Evolutionary conservation across 495 filamentous ascomycete species (phyloP).

Genomic region (Xylaria nigripes): DNA sequence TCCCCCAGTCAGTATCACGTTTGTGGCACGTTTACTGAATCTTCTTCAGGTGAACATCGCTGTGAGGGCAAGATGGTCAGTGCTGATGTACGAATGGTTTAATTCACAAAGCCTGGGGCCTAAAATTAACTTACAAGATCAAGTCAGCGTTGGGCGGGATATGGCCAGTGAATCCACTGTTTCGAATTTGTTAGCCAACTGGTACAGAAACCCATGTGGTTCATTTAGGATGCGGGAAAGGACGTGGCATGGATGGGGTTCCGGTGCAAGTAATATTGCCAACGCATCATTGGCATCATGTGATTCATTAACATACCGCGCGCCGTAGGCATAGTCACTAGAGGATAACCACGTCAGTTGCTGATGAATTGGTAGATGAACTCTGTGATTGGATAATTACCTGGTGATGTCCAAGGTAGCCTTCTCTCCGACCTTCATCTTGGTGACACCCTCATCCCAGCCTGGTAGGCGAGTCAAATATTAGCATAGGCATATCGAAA

Average conservation of each 20-base stretch:
- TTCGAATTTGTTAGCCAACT: slow-evolving; percentile 19
- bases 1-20: neutral
- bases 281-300: neutral
- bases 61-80: slow-evolving; percentile 19
- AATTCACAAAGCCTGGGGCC: neutral
- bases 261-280: neutral
- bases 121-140: slow-evolving; percentile 41
- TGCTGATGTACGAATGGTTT: neutral
- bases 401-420: slow-evolving; percentile 66
- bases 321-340: slow-evolving; percentile 74
- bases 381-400: slow-evolving; percentile 39
- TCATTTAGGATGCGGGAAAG: neutral
- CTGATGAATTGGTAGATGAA: neutral
- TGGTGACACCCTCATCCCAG: slow-evolving; percentile 77
- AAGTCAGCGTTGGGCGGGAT: slow-evolving; percentile 49
- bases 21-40: slow-evolving; percentile 27
- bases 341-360: slow-evolving; percentile 5
- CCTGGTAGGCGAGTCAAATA: slow-evolving; percentile 39
- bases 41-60: slow-evolving; percentile 45
- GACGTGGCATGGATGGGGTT: neutral
- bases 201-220: neutral
- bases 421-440: slow-evolving; percentile 76
- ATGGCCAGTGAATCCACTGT: slow-evolving; percentile 58
- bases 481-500: slow-evolving; percentile 9
- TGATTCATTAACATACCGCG: slow-evolving; percentile 45